phyloP scores from a whole-genome alignment of 2,329 filamentous ascomycete species.

The Stachybotrys elegans region DNA sequence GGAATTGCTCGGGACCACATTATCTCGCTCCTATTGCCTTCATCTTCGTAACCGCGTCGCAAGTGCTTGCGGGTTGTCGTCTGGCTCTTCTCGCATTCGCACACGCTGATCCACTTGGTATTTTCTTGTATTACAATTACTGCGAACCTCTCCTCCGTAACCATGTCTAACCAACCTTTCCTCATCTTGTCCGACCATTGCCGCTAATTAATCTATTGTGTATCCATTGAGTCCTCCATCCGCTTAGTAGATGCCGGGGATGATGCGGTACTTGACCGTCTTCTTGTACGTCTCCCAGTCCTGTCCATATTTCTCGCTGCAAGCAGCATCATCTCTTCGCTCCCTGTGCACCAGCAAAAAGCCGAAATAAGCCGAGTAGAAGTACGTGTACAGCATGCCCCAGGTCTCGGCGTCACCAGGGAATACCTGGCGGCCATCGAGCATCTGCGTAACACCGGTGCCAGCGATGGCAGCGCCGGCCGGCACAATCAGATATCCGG shows the following conservation, averaged over 20 bases:
- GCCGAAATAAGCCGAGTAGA: conserved; percentile 86
- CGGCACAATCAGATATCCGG: conserved; percentile 67
- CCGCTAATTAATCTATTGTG: no score
- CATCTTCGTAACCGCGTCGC: no score
- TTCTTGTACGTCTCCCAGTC: conserved; percentile 83
- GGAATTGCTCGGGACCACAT: no score
- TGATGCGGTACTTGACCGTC: conserved; percentile 68
- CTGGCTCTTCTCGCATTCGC: no score
- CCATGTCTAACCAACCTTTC: no score
- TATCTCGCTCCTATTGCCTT: no score
- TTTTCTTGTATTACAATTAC: no score
- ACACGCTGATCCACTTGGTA: no score
- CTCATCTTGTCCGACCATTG: no score
- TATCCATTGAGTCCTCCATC: no score
- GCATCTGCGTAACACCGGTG: conserved; percentile 47
- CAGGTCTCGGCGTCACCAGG: conserved; percentile 70
- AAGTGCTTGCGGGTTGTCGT: no score
- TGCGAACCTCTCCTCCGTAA: no score
- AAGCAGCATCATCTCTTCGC: conserved; percentile 78
- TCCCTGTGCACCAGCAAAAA: conserved; percentile 79
- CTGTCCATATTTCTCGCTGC: conserved; percentile 75
- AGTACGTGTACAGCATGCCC: conserved; percentile 84
- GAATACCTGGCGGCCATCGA: conserved; percentile 56
- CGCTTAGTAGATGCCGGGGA: conserved; percentile 70
- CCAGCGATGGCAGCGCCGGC: conserved; percentile 40